Base-by-base conservation (phyloP, 2,329 filamentous ascomycete species). In the Anisogramma anomala region DNA sequence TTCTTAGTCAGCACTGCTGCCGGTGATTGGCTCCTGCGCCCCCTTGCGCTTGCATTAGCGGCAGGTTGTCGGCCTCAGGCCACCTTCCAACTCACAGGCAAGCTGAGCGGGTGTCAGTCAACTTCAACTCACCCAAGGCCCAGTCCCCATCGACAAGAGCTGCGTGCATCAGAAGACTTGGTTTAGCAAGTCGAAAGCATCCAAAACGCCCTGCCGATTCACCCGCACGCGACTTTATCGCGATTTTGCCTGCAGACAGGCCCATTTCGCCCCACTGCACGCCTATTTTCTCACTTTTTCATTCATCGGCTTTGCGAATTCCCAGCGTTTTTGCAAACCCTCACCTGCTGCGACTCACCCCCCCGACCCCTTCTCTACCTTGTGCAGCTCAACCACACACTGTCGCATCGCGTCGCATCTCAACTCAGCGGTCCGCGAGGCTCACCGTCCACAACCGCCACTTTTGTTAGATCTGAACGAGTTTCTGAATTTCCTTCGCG, bases 111-210 rank as follows among this genome's bases (percentile, higher is more conserved):
- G n/a, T n/a, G n/a, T n/a, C n/a, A n/a, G n/a, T n/a, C n/a, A n/a
- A n/a, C n/a, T n/a, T n/a, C n/a, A n/a, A 41, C 41, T 46, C 43
- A 47, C 45, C 45, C 44, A 40, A 30, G 37, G 43, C 38, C 41
- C 44, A 33, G 38, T 42, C 63, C 62, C 64, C 64, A 65, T 62
- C 64, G 61, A 64, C 7, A 61, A 51, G 48, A 50, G 52, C 56
- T 51, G 64, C 62, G 61, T 59, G 66, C 69, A 68, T 68, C 65
- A 69, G 67, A 68, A 62, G 67, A 66, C 68, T 65, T 66, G 67
- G 69, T 68, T 61, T 70, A 75, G 75, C 71, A 62, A 68, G 22
- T 23, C 22, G 62, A 63, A 40, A 59, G 65, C 69, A 74, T 74
- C 70, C 62, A 59, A 60, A 68, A 63, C 66, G 59, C 63, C 63